Conservation (phyloP, 768 basidiomycete genomes). For the Xerocomellus chrysenteron region DNA sequence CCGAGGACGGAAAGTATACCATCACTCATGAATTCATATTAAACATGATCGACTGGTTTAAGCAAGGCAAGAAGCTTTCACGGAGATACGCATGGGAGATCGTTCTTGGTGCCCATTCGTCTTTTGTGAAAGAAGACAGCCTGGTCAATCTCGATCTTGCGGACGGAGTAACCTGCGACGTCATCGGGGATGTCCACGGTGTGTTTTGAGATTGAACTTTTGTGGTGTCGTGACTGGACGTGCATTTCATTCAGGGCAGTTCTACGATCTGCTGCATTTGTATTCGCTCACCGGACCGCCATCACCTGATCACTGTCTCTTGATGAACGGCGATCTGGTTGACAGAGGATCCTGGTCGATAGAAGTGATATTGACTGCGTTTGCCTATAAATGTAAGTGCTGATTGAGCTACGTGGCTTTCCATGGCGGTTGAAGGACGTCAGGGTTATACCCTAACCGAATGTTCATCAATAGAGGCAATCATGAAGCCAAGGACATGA, state of each 20-base stretch:
- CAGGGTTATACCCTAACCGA: constrained; percentile 87
- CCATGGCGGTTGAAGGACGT: constrained; percentile 11
- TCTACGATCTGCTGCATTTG: constrained; percentile 90
- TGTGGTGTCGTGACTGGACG: background rate
- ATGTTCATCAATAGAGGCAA: constrained; percentile 97
- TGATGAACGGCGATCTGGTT: constrained; percentile 96
- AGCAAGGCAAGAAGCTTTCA: constrained; percentile 88
- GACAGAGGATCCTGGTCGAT: constrained; percentile 96
- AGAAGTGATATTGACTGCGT: constrained; percentile 88
- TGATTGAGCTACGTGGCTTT: background rate
- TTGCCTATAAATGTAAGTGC: constrained; percentile 88
- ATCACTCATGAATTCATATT: constrained; percentile 80
- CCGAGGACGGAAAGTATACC: constrained; percentile 63
- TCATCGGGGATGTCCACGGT: constrained; percentile 98
- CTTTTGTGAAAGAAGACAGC: constrained; percentile 75
- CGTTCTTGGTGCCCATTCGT: constrained; percentile 76
- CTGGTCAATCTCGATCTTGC: constrained; percentile 73
- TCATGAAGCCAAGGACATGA: constrained; percentile 98
- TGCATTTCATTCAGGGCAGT: constrained; percentile 64
- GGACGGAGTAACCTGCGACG: constrained; percentile 81
- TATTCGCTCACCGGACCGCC: constrained; percentile 85
- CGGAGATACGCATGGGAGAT: constrained; percentile 96
- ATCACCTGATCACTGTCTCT: constrained; percentile 74
- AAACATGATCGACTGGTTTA: constrained; percentile 89
- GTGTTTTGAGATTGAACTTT: constrained; percentile 15